Percentiles rank a stretch among this genome's conserved stretches.
These are phyloP conservation scores for Fusarium buharicum DNA, from an alignment of 2,329 filamentous ascomycete genomes.

Conservation along the genomic window DNA sequence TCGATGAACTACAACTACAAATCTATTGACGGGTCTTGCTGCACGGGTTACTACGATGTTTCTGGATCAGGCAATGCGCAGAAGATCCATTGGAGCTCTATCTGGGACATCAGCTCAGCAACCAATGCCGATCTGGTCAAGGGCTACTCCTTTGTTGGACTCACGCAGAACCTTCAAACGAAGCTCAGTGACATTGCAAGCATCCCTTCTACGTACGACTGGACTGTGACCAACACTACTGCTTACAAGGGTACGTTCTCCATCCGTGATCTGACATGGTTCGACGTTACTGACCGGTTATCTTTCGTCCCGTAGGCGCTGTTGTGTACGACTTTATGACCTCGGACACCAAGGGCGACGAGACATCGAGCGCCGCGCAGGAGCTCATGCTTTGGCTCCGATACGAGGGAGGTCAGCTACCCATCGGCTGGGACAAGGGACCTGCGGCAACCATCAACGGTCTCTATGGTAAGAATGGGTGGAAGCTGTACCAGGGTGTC, in stretches of 20 bases:
- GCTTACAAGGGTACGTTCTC: conserved; percentile 28
- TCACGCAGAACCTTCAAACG: conserved; percentile 27
- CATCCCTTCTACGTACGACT: conserved; percentile 23
- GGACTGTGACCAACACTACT: conserved; percentile 18
- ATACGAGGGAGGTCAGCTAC: conserved; percentile 27
- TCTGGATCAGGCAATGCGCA: conserved; percentile 13
- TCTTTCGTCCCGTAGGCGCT: conserved; percentile 2
- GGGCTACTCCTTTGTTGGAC: conserved; percentile 33
- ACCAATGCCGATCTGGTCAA: conserved; percentile 22
- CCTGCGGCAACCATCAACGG: conserved; percentile 29
- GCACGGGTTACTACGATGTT: conserved; percentile 20
- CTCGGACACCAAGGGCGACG: conserved; percentile 31
- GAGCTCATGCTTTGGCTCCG: conserved; percentile 38
- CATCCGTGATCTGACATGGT: neutral
- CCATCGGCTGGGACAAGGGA: conserved; percentile 28
- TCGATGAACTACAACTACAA: conserved; percentile 39
- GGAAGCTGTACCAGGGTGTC: conserved; percentile 34
- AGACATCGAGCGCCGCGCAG: conserved; percentile 15
- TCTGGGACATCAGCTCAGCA: conserved; percentile 26
- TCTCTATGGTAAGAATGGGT: conserved; percentile 30
- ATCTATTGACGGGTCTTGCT: conserved; percentile 26
- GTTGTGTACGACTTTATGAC: conserved; percentile 39
- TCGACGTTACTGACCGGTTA: neutral
- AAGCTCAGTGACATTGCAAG: conserved; percentile 19
- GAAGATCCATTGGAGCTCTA: conserved; percentile 25